These are phyloP conservation scores for Coemansia sp. DNA, from an alignment of 192 early-diverging fungal species.

Conservation along the genomic window DNA sequence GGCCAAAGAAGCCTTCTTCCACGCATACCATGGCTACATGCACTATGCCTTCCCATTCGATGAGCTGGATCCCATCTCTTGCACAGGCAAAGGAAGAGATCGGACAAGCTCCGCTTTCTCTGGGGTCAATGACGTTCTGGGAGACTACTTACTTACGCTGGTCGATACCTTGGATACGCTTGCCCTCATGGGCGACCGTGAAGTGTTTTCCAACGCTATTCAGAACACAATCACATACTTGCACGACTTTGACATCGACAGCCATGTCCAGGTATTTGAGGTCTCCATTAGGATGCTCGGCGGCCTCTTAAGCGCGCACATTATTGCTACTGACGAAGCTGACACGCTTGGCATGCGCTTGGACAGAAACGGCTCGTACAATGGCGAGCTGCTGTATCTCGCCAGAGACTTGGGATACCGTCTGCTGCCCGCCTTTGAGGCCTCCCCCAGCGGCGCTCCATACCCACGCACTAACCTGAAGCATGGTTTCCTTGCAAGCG, in stretches of 20 bases:
- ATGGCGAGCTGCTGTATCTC: slow-evolving; percentile 73
- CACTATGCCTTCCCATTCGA: slow-evolving; percentile 85
- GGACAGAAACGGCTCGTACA: slow-evolving; percentile 57
- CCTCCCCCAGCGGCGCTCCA: slow-evolving; percentile 77
- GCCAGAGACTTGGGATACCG: slow-evolving; percentile 81
- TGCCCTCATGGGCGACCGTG: slow-evolving; percentile 68
- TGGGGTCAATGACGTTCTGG: slow-evolving; percentile 88
- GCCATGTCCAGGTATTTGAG: slow-evolving; percentile 94
- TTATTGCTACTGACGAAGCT: slow-evolving; percentile 70
- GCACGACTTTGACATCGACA: slow-evolving; percentile 74
- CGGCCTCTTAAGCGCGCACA: slow-evolving; percentile 84
- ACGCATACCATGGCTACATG: slow-evolving; percentile 80
- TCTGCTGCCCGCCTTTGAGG: slow-evolving; percentile 84
- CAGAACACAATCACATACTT: slow-evolving; percentile 63
- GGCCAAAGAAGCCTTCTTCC: slow-evolving; percentile 62
- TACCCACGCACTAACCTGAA: slow-evolving; percentile 77
- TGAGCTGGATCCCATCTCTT: slow-evolving; percentile 86
- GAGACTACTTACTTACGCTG: slow-evolving; percentile 91
- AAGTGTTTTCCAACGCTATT: slow-evolving; percentile 67
- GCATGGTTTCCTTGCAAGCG: slow-evolving; percentile 65
- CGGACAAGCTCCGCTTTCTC: slow-evolving; percentile 55
- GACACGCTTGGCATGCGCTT: slow-evolving; percentile 60
- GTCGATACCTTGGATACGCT: slow-evolving; percentile 89
- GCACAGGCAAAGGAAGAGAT: slow-evolving; percentile 74
- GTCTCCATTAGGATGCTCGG: slow-evolving; percentile 90